A percentile compares a stretch with the other conserved stretches of the same genome.
Conservation (phyloP, 2,329 filamentous ascomycete species). For the Teratosphaeria nubilosa region DNA sequence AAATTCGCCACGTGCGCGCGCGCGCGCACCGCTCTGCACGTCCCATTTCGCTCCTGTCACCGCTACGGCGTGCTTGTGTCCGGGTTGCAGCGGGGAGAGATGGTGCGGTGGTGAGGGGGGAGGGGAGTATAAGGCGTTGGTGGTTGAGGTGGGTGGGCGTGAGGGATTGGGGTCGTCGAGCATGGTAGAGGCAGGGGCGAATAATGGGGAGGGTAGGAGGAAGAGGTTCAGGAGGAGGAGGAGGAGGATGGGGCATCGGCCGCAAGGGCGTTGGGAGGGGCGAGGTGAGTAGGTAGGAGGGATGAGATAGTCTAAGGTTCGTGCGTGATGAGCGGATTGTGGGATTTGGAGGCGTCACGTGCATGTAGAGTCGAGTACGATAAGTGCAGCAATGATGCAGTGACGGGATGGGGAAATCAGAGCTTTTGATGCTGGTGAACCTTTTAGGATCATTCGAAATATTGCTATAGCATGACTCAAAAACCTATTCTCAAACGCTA, state of each 20-base stretch:
- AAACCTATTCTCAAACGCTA: slow-evolving; percentile 1
- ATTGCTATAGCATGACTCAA: neutral
- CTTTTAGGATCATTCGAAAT: neutral
- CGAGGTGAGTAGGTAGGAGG: no score
- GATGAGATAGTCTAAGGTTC: no score
- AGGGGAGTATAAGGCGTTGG: neutral
- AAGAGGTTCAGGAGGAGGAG: neutral
- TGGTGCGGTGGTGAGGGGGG: neutral
- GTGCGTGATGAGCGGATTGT: no score
- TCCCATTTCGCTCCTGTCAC: neutral
- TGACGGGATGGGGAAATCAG: no score
- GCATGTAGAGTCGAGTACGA: no score
- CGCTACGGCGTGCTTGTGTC: neutral
- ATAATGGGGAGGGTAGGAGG: neutral
- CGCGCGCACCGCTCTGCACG: neutral
- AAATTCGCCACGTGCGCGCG: neutral
- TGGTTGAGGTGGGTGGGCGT: neutral
- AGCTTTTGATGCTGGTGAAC: no score
- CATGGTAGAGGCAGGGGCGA: neutral
- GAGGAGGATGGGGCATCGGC: neutral
- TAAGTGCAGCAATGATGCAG: no score
- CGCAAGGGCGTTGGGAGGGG: no score
- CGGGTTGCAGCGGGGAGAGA: neutral
- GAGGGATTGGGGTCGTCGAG: neutral
- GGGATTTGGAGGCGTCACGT: no score